Evolutionary conservation across 805 yeast genomes (phyloP).

Genomic region (Candida nemodendra): DNA sequence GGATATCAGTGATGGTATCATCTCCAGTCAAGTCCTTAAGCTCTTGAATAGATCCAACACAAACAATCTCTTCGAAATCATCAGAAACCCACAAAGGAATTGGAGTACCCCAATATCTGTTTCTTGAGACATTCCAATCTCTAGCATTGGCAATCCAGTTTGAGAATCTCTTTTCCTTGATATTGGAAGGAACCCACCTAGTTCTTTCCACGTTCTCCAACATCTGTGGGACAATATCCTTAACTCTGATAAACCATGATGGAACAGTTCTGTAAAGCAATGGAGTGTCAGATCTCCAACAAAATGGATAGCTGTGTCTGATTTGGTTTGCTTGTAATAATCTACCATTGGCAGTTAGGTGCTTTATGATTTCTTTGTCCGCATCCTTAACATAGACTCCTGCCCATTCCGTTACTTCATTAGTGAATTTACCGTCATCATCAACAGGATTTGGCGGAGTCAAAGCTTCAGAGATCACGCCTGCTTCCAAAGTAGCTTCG

Average conservation of each 20-base stretch:
- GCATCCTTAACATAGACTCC: constrained; percentile 95
- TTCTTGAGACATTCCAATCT: constrained; percentile 98
- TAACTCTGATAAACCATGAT: constrained; percentile 95
- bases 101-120: constrained; percentile 99
- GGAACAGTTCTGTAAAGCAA: constrained; percentile 95
- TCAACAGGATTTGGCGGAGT: constrained; percentile 93
- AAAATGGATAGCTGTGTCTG: constrained; percentile 96
- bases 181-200: constrained; percentile 89
- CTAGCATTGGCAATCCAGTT: constrained; percentile 99
- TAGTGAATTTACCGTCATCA: constrained; percentile 83
- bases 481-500: constrained; percentile 71
- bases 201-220: constrained; percentile 80
- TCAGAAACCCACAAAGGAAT: constrained; percentile 97
- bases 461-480: constrained; percentile 66
- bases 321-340: constrained; percentile 77
- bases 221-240: constrained; percentile 86
- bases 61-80: constrained; percentile 87
- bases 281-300: constrained; percentile 99
- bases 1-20: constrained; percentile 79
- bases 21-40: constrained; percentile 82
- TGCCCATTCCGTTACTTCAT: constrained; percentile 67
- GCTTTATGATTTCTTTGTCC: constrained; percentile 84
- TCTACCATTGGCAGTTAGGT: constrained; percentile 74
- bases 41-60: constrained; percentile 89
- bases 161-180: constrained; percentile 92